Evolutionary conservation across 345 rosid species (phyloP), one percentile per base, ranked within the genome.

Genomic region (Angophora floribunda): DNA sequence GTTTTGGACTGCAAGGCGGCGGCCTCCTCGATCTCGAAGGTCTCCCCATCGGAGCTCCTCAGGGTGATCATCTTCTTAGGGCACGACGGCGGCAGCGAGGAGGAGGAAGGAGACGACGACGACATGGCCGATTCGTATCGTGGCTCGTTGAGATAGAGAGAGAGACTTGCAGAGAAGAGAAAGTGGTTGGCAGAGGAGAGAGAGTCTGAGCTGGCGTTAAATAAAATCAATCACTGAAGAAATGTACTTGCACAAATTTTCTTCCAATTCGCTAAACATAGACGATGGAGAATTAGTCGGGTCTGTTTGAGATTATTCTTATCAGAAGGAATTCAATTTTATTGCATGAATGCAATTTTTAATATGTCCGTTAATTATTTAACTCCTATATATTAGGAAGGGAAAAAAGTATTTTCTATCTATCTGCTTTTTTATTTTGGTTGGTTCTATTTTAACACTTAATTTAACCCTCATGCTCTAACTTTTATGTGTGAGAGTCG

Each of bases 1-100:
- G 93, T 94, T 88, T 94, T 94, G 7, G 94, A 94, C 86, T 93
- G 91, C 4, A 89, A 22, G 7, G 96, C 97, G 55, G 94, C 95
- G 53, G 63, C 84, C 61, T 93, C 93, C 5, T 93, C 96, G 65
- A 95, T 92, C 79, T 67, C 44, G 79, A 67, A 67, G 79, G 79
- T 67, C 79, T 36, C 79, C 2, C 79, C 44, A 44, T 90, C 95
- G 41, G 92, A 93, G 61, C 95, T 93, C 86, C 86, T 94, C 55
- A 95, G 87, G 30, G 88, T 85, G 19, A 95, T 88, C 85, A 89
- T 95, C 90, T 90, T 93, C 30, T 85, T 11, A 50, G 86, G 87
- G 44, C 79, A 67, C 79, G 79, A 36, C 79, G 22, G 24, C 22
- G 61, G 61, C 28, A 5, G 49, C 49, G 61, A 22, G 28, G 79